Base-by-base conservation (phyloP, 495 filamentous ascomycete genomes). In the Penicillium subrubescens region DNA sequence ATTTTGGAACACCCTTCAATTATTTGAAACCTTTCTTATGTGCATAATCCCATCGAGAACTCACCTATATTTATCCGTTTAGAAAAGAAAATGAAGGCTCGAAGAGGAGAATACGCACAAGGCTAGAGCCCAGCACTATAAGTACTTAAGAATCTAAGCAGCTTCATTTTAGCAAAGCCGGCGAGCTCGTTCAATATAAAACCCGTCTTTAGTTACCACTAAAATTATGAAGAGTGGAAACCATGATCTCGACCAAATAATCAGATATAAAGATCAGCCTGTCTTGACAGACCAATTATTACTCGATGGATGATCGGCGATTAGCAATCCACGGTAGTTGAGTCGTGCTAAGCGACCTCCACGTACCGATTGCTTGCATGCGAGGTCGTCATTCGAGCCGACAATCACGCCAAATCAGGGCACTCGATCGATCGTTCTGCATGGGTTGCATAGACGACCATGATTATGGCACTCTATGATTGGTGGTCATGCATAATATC, bases 371-470 rank as follows among this genome's bases (percentile, higher is more conserved):
- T 15, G 4, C 1, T 17, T 50, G 34, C 56, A 50, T 43, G 23
- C 17, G 54, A 51, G 44, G 19, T 59, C 64, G 67, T 61, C 67
- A 70, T 70, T 52, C 8, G 14, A 39, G 35, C 19, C 34, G 61
- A 37, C 27, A 41, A 70, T 70, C 58, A 60, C 67, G 67, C 43
- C 63, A 65, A 66, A 51, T 48, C 19, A 25, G 23, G 43, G 25
- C 25, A 61, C 17, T 43, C 44, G 44, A 35, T 43, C 14, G 43
- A 48, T 35, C 29, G 11, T n/a, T 51, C 35, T 37, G 21, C 34
- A 48, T n/a, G 7, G 23, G 19, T 12, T n/a, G n/a, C 43, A 44
- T 8, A 21, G 19, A 44, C n/a, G 5, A 44, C 41, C 41, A 44
- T 44, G 41, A 14, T 44, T 10, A 44, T 44, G n/a, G 10, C 1